These are phyloP conservation scores for Elaphomyces granulatus DNA, from an alignment of 495 filamentous ascomycete genomes.

Conservation along the genomic window DNA sequence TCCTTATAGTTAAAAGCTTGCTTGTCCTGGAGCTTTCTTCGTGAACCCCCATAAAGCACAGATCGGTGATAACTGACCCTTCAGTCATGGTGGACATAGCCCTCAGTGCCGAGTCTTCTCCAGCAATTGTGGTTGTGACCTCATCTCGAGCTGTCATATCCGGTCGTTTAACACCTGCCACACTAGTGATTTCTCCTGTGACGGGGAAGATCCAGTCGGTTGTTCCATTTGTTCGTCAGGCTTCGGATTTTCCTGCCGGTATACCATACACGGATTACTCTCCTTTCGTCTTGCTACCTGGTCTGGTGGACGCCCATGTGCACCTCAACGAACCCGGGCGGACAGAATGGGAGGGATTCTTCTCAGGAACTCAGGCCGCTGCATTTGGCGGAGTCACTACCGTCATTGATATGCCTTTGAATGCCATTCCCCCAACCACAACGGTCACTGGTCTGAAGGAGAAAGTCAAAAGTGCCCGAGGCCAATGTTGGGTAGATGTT, in stretches of 20 bases:
- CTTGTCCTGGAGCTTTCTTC: too few species aligned
- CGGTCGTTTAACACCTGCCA: conserved; percentile 55
- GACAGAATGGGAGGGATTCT: conserved; percentile 98
- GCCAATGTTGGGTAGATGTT: conserved; percentile 96
- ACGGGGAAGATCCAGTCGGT: conserved; percentile 80
- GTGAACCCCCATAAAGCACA: too few species aligned
- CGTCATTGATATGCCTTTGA: conserved; percentile 94
- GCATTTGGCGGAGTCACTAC: conserved; percentile 97
- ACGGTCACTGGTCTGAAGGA: conserved; percentile 68
- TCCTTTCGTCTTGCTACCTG: conserved; percentile 76
- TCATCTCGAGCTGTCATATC: conserved; percentile 66
- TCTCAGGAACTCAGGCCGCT: conserved; percentile 81
- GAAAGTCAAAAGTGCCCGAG: conserved; percentile 72
- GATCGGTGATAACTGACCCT: too few species aligned
- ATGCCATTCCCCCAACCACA: conserved; percentile 93
- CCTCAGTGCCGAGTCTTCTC: too few species aligned
- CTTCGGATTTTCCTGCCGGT: conserved; percentile 52
- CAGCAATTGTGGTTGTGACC: conserved; percentile 59
- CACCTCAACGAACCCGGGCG: conserved; percentile 95
- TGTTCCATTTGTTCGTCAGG: conserved; percentile 55
- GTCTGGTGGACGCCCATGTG: conserved; percentile 92
- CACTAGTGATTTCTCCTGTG: conserved; percentile 59
- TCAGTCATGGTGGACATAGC: too few species aligned
- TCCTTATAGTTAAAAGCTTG: too few species aligned
- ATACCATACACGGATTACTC: conserved; percentile 71